A percentile compares a stretch with the other conserved stretches of the same genome.
phyloP scores from a whole-genome alignment of 1,284 basidiomycete species.

The Malassezia japonica region DNA sequence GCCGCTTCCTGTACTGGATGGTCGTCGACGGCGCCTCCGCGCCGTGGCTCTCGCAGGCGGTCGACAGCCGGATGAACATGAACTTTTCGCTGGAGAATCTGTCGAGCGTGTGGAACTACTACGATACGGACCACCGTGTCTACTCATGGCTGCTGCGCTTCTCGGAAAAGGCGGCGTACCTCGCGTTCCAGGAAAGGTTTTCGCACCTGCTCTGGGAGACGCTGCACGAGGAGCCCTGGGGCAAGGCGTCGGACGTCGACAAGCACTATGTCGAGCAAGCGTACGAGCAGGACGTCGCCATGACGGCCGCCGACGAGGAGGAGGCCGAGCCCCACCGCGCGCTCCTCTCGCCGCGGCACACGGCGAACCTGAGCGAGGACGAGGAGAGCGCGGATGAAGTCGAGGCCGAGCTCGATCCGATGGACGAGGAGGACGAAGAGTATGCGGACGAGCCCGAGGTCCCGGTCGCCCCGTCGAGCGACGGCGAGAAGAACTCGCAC shows the following conservation, averaged over 20 bases:
- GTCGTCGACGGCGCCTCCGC: slow-evolving; percentile 50
- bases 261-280: slow-evolving; percentile 56
- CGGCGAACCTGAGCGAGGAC: slow-evolving; percentile 16
- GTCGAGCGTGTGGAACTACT: slow-evolving; percentile 73
- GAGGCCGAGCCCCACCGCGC: slow-evolving; percentile 1
- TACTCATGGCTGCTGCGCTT: slow-evolving; percentile 81
- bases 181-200: slow-evolving; percentile 61
- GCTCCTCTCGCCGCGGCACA: slow-evolving; percentile 14
- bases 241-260: slow-evolving; percentile 59
- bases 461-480: slow-evolving; percentile 18
- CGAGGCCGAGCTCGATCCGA: slow-evolving; percentile 19
- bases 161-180: slow-evolving; percentile 56
- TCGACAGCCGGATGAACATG: slow-evolving; percentile 52
- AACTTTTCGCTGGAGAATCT: slow-evolving; percentile 39
- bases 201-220: slow-evolving; percentile 72
- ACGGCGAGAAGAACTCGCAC: slow-evolving; percentile 60
- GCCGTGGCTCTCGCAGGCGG: slow-evolving; percentile 62
- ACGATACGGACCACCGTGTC: slow-evolving; percentile 55
- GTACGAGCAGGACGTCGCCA: slow-evolving; percentile 67
- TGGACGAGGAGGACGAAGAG: slow-evolving; percentile 52
- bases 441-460: slow-evolving; percentile 57
- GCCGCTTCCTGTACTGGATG: slow-evolving; percentile 57
- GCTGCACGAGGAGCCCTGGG: slow-evolving; percentile 65
- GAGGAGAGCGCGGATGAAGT: slow-evolving; percentile 27
- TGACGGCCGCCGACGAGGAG: slow-evolving; percentile 52